Conservation (phyloP, 148 eudicot genomes). For the Cornus suecica region DNA sequence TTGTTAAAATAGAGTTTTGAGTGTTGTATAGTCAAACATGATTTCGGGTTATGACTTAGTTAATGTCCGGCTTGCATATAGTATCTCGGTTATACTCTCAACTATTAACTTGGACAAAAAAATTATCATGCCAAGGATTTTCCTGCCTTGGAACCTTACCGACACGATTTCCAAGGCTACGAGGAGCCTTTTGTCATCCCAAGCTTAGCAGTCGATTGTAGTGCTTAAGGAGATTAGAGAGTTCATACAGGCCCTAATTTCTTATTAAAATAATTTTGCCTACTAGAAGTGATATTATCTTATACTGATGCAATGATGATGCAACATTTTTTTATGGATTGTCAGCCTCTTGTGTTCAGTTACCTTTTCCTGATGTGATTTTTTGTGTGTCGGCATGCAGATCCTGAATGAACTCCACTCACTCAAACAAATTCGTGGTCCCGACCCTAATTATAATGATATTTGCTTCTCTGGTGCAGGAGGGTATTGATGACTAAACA, state of each 20-base stretch:
- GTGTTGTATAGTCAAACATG: not conserved
- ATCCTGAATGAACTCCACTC: constrained; percentile 58
- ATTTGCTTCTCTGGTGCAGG: constrained; percentile 93
- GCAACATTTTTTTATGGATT: not conserved
- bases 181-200: too few species aligned
- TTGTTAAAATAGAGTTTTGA: not conserved
- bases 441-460: constrained; percentile 87
- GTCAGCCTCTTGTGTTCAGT: not conserved
- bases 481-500: constrained; percentile 36
- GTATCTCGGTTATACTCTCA: not conserved
- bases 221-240: too few species aligned
- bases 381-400: constrained; percentile 35
- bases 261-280: not conserved
- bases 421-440: constrained; percentile 70
- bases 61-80: not conserved
- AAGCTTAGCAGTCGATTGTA: too few species aligned
- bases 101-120: not conserved
- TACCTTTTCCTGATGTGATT: constrained; percentile 1
- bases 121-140: too few species aligned
- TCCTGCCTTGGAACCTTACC: too few species aligned
- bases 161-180: too few species aligned
- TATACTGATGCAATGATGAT: too few species aligned
- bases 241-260: too few species aligned
- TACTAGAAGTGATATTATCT: not conserved
- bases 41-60: not conserved